Conservation (phyloP, 768 basidiomycete species). For the Gautieria morchelliformis region DNA sequence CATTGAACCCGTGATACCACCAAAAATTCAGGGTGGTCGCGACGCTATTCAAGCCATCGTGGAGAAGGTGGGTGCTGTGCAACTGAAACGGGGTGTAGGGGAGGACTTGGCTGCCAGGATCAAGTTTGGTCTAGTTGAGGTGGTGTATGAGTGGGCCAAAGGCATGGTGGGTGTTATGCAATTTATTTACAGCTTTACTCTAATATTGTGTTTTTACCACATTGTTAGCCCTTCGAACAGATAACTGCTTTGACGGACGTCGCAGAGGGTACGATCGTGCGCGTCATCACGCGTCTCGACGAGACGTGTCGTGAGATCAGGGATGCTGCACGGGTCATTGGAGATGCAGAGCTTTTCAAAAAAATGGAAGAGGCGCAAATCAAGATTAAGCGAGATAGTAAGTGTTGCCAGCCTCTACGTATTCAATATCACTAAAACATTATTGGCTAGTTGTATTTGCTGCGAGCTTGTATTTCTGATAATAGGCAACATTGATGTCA, state of each 20-base stretch:
- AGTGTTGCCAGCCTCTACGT: conserved; percentile 23
- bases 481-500: not conserved
- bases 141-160: conserved; percentile 98
- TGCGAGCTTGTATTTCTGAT: conserved; percentile 74
- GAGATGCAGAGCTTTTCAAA: conserved; percentile 89
- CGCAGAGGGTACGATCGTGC: conserved; percentile 92
- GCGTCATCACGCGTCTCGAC: conserved; percentile 90
- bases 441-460: conserved; percentile 63
- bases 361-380: conserved; percentile 96
- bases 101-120: conserved; percentile 72
- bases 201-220: not conserved
- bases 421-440: not conserved
- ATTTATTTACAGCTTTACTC: not conserved
- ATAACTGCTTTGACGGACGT: conserved; percentile 90
- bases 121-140: conserved; percentile 89
- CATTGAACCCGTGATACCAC: conserved; percentile 70
- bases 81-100: conserved; percentile 69
- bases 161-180: conserved; percentile 67
- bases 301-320: conserved; percentile 95
- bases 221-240: conserved; percentile 81
- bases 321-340: conserved; percentile 95
- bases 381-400: conserved; percentile 93
- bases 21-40: conserved; percentile 71
- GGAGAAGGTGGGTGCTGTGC: conserved; percentile 70
- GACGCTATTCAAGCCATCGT: conserved; percentile 70